Percentiles rank a stretch among this genome's conserved stretches.
Conservation (phyloP, 1,284 basidiomycete species). For the Papiliotrema nemorosa region DNA sequence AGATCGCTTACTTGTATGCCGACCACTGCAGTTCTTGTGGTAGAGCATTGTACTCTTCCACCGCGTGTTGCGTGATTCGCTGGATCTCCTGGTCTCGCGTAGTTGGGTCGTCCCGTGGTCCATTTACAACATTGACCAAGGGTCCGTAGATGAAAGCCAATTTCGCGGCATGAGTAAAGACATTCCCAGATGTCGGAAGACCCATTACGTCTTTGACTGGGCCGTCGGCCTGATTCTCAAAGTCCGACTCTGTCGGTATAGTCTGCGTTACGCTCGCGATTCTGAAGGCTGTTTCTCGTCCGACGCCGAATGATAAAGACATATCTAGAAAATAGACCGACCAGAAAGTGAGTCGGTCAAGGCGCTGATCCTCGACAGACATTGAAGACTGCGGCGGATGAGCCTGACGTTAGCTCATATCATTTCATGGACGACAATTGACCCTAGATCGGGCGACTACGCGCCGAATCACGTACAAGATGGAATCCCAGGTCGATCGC, state of each 20-base stretch:
- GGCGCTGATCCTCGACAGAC: slow-evolving; percentile 11
- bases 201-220: slow-evolving; percentile 9
- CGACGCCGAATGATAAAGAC: slow-evolving; percentile 23
- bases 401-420: not conserved
- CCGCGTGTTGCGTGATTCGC: slow-evolving; percentile 10
- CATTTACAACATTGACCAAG: slow-evolving; percentile 25
- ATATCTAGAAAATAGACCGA: slow-evolving; percentile 23
- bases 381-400: slow-evolving; percentile 2
- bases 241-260: slow-evolving; percentile 14
- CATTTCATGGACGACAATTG: too few species aligned
- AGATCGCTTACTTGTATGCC: slow-evolving; percentile 19
- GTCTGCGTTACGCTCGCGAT: slow-evolving; percentile 25
- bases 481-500: slow-evolving; percentile 29
- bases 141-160: slow-evolving; percentile 23
- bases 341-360: slow-evolving; percentile 28
- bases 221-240: too few species aligned
- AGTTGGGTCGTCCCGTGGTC: not conserved
- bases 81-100: too few species aligned
- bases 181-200: slow-evolving; percentile 4
- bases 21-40: slow-evolving; percentile 32
- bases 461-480: slow-evolving; percentile 2
- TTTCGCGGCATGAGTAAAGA: slow-evolving; percentile 22
- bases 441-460: too few species aligned
- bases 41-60: slow-evolving; percentile 23
- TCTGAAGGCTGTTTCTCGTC: slow-evolving; percentile 23